Conservation (phyloP, 2,329 filamentous ascomycete species). For the Penicillium sp. region DNA sequence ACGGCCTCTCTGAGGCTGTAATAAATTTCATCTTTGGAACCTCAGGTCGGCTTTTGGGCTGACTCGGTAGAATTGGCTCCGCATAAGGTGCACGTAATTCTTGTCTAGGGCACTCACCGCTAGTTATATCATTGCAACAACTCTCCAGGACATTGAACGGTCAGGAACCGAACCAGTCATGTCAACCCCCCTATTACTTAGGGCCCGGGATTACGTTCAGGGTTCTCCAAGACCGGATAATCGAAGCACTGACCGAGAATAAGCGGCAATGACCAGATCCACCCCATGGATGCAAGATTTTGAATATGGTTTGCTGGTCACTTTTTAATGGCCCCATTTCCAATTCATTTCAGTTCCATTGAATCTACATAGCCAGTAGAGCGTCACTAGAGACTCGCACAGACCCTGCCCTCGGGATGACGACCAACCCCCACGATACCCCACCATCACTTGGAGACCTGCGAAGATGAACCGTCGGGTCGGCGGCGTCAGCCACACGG, state of each 20-base stretch:
- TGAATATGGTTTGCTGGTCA: neutral
- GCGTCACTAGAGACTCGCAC: neutral
- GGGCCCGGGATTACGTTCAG: too few relatives aligned
- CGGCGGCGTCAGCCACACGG: conserved; percentile 3
- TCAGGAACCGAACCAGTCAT: neutral
- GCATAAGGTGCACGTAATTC: neutral
- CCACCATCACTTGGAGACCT: neutral
- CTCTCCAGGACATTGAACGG: neutral
- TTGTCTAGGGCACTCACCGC: neutral
- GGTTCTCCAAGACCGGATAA: neutral
- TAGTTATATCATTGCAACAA: neutral
- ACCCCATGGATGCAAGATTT: neutral
- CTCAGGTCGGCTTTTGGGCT: neutral
- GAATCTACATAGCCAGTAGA: neutral
- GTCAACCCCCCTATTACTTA: neutral
- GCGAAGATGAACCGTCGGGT: neutral
- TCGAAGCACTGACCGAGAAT: too few relatives aligned
- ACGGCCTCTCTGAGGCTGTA: conserved; percentile 2
- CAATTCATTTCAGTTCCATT: neutral
- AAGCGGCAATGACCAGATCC: too few relatives aligned
- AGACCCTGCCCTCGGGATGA: neutral
- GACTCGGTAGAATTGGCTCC: neutral
- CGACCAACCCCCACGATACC: neutral
- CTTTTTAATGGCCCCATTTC: neutral
- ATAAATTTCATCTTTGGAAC: neutral